Conservation (phyloP, 371 early-diverging fungal species). For the Blakeslea trispora region DNA sequence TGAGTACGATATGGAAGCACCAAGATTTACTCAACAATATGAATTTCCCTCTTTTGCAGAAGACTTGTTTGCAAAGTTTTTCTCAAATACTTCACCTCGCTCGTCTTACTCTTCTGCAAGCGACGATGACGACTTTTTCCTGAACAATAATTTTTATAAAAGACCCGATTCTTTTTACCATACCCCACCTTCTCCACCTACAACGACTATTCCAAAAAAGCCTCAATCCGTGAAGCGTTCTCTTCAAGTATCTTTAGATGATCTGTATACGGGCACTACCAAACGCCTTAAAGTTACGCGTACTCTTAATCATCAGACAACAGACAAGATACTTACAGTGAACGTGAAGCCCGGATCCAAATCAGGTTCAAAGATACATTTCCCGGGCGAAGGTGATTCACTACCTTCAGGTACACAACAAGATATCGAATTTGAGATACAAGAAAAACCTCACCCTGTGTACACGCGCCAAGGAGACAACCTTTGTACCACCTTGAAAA, state of each 20-base stretch:
- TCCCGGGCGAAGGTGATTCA: constrained; percentile 90
- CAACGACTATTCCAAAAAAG: constrained; percentile 32
- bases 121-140: constrained; percentile 1
- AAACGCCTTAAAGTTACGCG: constrained; percentile 94
- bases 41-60: constrained; percentile 62
- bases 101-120: constrained; percentile 13
- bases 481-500: constrained; percentile 61
- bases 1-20: constrained; percentile 3
- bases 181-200: neutral
- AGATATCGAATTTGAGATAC: constrained; percentile 91
- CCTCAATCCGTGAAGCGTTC: constrained; percentile 63
- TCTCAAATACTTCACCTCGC: constrained; percentile 34
- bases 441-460: constrained; percentile 89
- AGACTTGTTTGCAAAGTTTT: constrained; percentile 88
- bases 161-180: neutral
- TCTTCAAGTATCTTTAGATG: constrained; percentile 85
- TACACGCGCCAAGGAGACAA: constrained; percentile 90
- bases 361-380: constrained; percentile 94
- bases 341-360: constrained; percentile 96
- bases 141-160: neutral
- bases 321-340: constrained; percentile 72
- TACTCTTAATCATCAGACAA: constrained; percentile 44
- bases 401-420: constrained; percentile 72
- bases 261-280: constrained; percentile 87
- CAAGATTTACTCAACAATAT: neutral